A percentile compares a stretch with the other conserved stretches of the same genome.
Conservation (phyloP, 2,329 filamentous ascomycete genomes). For the Sordariomycetes sp. region DNA sequence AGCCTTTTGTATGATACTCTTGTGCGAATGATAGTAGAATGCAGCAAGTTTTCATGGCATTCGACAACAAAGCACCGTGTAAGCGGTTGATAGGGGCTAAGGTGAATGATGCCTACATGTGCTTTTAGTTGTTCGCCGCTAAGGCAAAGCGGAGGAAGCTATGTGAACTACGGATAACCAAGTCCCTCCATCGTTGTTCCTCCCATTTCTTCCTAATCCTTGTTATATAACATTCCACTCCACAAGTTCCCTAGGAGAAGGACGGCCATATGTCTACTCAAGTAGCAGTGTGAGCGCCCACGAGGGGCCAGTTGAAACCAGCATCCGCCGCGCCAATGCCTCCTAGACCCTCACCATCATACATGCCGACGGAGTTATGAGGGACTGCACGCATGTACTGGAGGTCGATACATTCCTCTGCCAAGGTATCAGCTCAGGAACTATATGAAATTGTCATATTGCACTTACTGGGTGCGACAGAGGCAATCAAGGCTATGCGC, state of each 20-base stretch:
- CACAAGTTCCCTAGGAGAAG: too few species aligned
- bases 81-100: too few species aligned
- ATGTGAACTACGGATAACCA: background rate
- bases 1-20: too few species aligned
- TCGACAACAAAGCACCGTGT: too few species aligned
- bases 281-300: conserved; percentile 9
- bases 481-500: conserved; percentile 20
- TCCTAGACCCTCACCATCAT: conserved; percentile 21
- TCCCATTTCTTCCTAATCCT: background rate
- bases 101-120: too few species aligned
- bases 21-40: too few species aligned
- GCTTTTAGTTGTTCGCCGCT: too few species aligned
- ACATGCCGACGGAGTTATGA: conserved; percentile 25
- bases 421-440: background rate
- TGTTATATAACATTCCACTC: background rate
- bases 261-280: background rate
- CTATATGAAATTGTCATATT: background rate
- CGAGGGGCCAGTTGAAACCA: conserved; percentile 25
- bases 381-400: conserved; percentile 24
- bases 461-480: conserved; percentile 16
- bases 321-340: conserved; percentile 23
- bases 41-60: too few species aligned
- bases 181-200: background rate
- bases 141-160: too few species aligned
- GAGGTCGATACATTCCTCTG: conserved; percentile 25